Evolutionary conservation across 2,329 filamentous ascomycete species (phyloP).

Genomic region (Zymoseptoria passerinii): DNA sequence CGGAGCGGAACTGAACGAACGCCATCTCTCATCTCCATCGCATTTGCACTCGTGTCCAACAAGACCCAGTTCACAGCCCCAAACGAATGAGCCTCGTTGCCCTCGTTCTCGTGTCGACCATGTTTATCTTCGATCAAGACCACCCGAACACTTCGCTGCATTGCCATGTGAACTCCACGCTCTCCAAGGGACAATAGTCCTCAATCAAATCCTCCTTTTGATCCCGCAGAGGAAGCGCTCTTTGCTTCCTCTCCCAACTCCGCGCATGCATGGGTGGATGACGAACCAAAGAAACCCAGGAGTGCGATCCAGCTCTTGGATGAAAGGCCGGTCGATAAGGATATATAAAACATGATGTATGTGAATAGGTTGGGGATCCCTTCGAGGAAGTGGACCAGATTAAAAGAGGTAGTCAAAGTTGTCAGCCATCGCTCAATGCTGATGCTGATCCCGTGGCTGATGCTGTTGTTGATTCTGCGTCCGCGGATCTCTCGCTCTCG

Average conservation of each 20-base stretch:
- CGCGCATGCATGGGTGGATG: neutral
- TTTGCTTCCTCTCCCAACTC: neutral
- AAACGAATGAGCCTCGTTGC: neutral
- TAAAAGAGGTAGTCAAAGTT: conserved; percentile 1
- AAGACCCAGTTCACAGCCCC: neutral
- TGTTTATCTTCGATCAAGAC: neutral
- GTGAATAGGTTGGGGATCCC: neutral
- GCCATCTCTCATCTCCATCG: neutral
- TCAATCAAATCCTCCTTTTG: neutral
- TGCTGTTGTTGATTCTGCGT: conserved; percentile 32
- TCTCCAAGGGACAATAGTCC: neutral
- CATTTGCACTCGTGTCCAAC: neutral
- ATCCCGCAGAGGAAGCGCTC: neutral
- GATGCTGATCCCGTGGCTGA: conserved; percentile 19
- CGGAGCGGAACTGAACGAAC: neutral
- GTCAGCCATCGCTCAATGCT: conserved; percentile 8
- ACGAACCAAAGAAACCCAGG: neutral
- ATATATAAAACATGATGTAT: neutral
- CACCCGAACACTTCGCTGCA: neutral
- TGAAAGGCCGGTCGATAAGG: neutral
- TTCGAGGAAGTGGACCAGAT: conserved; percentile 1
- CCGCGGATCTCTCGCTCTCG: conserved; percentile 14
- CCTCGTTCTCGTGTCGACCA: neutral
- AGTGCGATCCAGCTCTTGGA: neutral
- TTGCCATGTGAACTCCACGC: neutral